phyloP scores from a whole-genome alignment of 73 alveolate genomes.

The Durusdinium trenchii region DNA sequence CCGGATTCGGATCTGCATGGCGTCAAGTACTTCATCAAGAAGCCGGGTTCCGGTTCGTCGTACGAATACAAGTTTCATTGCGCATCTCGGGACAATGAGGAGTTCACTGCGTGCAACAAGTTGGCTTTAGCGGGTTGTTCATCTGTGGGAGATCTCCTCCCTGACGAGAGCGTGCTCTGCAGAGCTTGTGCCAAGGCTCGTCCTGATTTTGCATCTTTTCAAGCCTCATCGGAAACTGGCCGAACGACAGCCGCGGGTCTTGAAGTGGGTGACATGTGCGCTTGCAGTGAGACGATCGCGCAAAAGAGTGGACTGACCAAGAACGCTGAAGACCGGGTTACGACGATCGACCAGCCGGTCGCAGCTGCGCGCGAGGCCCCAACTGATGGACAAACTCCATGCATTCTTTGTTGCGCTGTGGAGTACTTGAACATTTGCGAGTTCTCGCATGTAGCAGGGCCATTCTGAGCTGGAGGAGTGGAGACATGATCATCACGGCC shows the following conservation, averaged over 20 bases:
- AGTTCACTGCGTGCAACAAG: too few species aligned
- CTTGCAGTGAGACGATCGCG: neutral
- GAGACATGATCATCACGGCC: neutral
- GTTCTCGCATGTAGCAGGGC: too few species aligned
- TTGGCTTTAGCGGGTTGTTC: too few species aligned
- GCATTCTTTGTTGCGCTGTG: too few species aligned
- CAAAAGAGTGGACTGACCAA: neutral
- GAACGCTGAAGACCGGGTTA: neutral
- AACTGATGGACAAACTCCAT: neutral
- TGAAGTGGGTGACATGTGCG: constrained; percentile 29
- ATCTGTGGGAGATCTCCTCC: neutral
- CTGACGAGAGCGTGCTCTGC: neutral
- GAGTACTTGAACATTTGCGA: too few species aligned
- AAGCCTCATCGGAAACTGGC: neutral
- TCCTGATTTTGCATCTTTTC: neutral
- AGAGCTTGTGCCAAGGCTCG: too few species aligned
- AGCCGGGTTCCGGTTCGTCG: too few species aligned
- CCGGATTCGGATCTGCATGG: too few species aligned
- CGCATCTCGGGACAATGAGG: too few species aligned
- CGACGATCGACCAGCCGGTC: neutral
- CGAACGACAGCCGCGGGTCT: neutral
- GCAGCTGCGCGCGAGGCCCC: neutral
- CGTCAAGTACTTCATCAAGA: too few species aligned
- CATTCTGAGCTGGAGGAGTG: neutral
- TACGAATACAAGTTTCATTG: too few species aligned